These are phyloP conservation scores for Discostella stelligeroides DNA, from an alignment of 108 stramenopile genomes.

Conservation along the genomic window DNA sequence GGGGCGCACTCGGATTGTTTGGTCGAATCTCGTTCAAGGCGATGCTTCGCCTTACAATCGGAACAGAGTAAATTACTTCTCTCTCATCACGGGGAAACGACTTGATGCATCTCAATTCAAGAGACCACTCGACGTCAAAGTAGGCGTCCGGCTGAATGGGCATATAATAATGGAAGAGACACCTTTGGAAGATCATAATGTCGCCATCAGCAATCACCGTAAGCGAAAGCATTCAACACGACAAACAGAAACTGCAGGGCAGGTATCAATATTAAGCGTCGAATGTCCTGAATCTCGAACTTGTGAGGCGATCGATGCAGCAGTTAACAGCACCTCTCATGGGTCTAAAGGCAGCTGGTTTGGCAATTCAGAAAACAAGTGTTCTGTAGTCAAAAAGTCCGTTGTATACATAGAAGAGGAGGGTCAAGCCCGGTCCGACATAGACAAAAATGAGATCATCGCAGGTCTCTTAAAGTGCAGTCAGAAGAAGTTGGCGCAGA, in stretches of 20 bases:
- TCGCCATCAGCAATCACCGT: slow-evolving; percentile 7
- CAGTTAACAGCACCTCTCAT: slow-evolving; percentile 12
- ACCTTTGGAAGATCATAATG: slow-evolving; percentile 23
- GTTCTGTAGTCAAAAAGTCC: slow-evolving; percentile 12
- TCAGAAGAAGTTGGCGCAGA: slow-evolving; percentile 25
- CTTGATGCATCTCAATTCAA: slow-evolving; percentile 54
- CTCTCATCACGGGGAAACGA: slow-evolving; percentile 61
- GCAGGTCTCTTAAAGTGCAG: slow-evolving; percentile 39
- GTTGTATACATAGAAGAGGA: slow-evolving; percentile 35
- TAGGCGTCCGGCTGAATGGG: slow-evolving; percentile 67
- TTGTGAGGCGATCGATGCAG: slow-evolving; percentile 35
- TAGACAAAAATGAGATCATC: slow-evolving; percentile 33
- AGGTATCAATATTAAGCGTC: slow-evolving; percentile 1
- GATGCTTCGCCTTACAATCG: slow-evolving; percentile 42
- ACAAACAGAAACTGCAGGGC: slow-evolving; percentile 30
- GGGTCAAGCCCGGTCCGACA: neutral
- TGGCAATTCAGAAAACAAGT: neutral
- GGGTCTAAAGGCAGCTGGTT: neutral
- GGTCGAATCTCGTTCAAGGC: slow-evolving; percentile 51
- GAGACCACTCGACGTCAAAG: slow-evolving; percentile 63
- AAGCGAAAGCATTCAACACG: slow-evolving; percentile 47
- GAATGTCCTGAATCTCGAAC: slow-evolving; percentile 33
- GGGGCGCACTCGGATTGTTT: slow-evolving; percentile 72
- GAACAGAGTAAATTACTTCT: slow-evolving; percentile 51
- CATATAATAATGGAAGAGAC: slow-evolving; percentile 49